These are phyloP conservation scores for Claviceps sp. DNA, from an alignment of 2,329 filamentous ascomycete genomes.

Conservation along the genomic window DNA sequence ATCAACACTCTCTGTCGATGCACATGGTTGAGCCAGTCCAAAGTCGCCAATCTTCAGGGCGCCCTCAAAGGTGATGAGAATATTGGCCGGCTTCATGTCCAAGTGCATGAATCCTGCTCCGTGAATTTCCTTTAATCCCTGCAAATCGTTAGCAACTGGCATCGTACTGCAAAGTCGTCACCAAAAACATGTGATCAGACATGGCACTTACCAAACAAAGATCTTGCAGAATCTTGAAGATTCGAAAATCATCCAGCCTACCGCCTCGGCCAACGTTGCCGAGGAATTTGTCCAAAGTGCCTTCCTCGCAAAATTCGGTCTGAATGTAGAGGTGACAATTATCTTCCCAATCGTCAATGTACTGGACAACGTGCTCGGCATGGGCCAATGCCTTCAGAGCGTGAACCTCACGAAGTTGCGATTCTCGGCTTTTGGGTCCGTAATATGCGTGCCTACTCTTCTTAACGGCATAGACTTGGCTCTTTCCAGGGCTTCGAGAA, in stretches of 20 bases:
- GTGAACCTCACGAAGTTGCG: slow-evolving; percentile 72
- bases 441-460: slow-evolving; percentile 73
- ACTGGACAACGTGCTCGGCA: slow-evolving; percentile 74
- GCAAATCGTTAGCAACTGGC: slow-evolving; percentile 6
- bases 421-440: slow-evolving; percentile 66
- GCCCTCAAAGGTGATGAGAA: slow-evolving; percentile 71
- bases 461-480: slow-evolving; percentile 78
- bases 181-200: not conserved
- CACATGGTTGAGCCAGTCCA: slow-evolving; percentile 67
- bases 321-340: slow-evolving; percentile 85
- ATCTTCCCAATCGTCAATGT: slow-evolving; percentile 79
- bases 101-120: slow-evolving; percentile 75
- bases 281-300: slow-evolving; percentile 77
- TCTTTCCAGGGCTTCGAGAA: slow-evolving; percentile 39
- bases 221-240: slow-evolving; percentile 95
- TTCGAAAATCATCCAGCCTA: slow-evolving; percentile 88
- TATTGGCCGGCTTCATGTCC: slow-evolving; percentile 74
- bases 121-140: slow-evolving; percentile 87
- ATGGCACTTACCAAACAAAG: slow-evolving; percentile 54
- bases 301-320: slow-evolving; percentile 93
- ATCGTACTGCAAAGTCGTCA: not conserved
- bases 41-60: slow-evolving; percentile 79
- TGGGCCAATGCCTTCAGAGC: slow-evolving; percentile 65
- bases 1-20: slow-evolving; percentile 63
- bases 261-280: slow-evolving; percentile 71